Base-by-base conservation (phyloP, 1,139 yeast species). In the Pichia norvegensis region DNA sequence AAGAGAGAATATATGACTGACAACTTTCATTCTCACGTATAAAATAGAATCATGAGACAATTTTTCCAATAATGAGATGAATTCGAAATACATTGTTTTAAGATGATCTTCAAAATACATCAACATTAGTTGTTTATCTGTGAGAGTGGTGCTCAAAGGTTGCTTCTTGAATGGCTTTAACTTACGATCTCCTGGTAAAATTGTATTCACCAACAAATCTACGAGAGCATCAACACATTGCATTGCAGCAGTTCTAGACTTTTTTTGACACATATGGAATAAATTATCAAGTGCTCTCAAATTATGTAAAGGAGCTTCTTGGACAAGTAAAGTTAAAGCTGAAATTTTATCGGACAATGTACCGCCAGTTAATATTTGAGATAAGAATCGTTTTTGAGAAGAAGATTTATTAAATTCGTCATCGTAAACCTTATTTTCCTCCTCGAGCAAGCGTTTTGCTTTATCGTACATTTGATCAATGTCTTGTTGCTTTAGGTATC, bases 341-440 rank as follows among this genome's bases (percentile, higher is more conserved):
- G 97, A 86, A 48, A 92, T 85, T 67, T 92, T 90, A 82, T 92
- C 99, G 58, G 81, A 83, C 56, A 92, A 73, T 0, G 99, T 92
- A 85, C 99, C 99, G 53, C 81, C 85, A 7, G 90, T 74, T 59
- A 92, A 74, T 54, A 92, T 83, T 65, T 92, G 95, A 1, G 92
- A 76, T 74, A 90, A 80, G 64, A 90, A 90, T 73, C 84, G 85
- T 63, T 79, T 82, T 64, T 90, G 96, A 2, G 95, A 84, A 31
- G 85, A 78, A 42, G 88, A 81, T 55, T 84, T 78, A 36, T 87
- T 76, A 62, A 86, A 85, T 62, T 86, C 96, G 51, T 80, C 81
- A 51, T 78, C 75, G 62, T 85, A 92, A 1, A 73, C 62, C 51
- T 77, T 74, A 62, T 87, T 88, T 52, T 92, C 98, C 27, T 69